phyloP scores from a whole-genome alignment of 2,329 filamentous ascomycete species.

The Capronia coronata region DNA sequence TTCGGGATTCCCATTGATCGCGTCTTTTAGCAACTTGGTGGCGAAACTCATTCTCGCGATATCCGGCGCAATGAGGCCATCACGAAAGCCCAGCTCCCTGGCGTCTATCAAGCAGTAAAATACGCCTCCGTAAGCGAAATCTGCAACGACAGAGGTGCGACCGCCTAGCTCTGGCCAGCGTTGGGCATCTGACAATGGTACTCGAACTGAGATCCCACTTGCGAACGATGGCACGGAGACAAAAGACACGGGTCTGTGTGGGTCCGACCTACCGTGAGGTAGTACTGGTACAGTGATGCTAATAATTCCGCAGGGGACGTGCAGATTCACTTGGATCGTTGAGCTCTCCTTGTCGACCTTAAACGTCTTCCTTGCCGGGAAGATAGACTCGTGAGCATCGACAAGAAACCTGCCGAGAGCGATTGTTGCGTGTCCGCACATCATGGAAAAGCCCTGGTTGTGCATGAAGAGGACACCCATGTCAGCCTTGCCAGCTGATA shows the following conservation, averaged over 20 bases:
- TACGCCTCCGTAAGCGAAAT: constrained; percentile 41
- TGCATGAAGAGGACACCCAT: constrained; percentile 46
- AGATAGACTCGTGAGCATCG: constrained; percentile 41
- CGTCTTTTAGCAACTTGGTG: constrained; percentile 33
- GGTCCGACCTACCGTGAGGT: constrained; percentile 33
- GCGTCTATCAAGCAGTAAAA: constrained; percentile 40
- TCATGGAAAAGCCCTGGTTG: constrained; percentile 46
- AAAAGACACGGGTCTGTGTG: constrained; percentile 37
- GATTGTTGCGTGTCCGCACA: constrained; percentile 50
- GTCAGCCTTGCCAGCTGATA: constrained; percentile 38
- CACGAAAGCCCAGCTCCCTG: constrained; percentile 37
- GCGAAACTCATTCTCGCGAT: constrained; percentile 32
- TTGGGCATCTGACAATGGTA: constrained; percentile 31
- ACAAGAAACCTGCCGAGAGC: constrained; percentile 43
- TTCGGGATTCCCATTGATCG: constrained; percentile 24
- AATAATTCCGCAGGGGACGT: constrained; percentile 44
- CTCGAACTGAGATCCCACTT: constrained; percentile 30
- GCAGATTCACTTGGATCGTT: constrained; percentile 35
- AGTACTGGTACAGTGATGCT: constrained; percentile 37
- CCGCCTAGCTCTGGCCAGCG: constrained; percentile 37
- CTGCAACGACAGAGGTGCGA: constrained; percentile 3
- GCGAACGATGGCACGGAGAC: constrained; percentile 41
- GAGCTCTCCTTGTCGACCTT: constrained; percentile 27
- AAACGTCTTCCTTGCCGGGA: constrained; percentile 33
- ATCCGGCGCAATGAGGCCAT: constrained; percentile 28